phyloP scores from a whole-genome alignment of 2,329 filamentous ascomycete species.

The Colletotrichum ledebouriae region DNA sequence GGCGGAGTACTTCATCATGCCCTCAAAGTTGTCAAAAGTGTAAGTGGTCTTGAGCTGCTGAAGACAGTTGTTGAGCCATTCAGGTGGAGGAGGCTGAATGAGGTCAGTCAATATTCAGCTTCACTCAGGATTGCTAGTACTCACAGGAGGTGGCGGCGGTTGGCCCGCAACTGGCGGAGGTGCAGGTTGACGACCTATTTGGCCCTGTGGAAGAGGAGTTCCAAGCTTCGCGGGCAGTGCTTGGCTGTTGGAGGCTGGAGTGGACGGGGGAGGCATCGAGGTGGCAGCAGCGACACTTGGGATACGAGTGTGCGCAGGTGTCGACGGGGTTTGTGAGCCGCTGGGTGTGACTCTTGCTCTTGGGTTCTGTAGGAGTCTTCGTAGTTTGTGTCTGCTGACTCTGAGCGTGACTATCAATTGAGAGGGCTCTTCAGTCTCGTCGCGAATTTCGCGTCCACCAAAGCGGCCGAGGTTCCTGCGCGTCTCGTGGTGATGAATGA shows the following conservation, averaged over 20 bases:
- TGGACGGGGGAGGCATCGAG: conserved; percentile 55
- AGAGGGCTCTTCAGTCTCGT: conserved; percentile 83
- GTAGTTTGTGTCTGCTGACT: conserved; percentile 79
- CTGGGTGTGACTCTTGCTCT: conserved; percentile 44
- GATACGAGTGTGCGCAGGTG: conserved; percentile 49
- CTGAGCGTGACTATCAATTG: conserved; percentile 81
- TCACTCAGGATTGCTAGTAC: conserved; percentile 48
- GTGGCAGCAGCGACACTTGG: conserved; percentile 49
- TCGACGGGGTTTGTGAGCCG: conserved; percentile 51
- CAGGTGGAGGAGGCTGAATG: conserved; percentile 82
- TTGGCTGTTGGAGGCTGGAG: conserved; percentile 48
- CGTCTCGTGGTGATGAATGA: conserved; percentile 75
- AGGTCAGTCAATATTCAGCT: conserved; percentile 24
- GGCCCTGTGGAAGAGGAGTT: conserved; percentile 59
- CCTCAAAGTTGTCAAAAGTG: conserved; percentile 87
- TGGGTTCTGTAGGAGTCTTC: conserved; percentile 72
- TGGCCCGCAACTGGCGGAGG: conserved; percentile 71
- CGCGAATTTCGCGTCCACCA: conserved; percentile 73
- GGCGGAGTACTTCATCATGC: conserved; percentile 89
- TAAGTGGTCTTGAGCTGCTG: conserved; percentile 78
- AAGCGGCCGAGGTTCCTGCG: conserved; percentile 71
- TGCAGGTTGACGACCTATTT: conserved; percentile 77
- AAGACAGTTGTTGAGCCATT: conserved; percentile 86
- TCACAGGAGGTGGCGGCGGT: conserved; percentile 71
- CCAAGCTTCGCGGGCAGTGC: conserved; percentile 43